These are phyloP conservation scores for Salix purpurea DNA, from an alignment of 345 rosid genomes.

Conservation along the genomic window DNA sequence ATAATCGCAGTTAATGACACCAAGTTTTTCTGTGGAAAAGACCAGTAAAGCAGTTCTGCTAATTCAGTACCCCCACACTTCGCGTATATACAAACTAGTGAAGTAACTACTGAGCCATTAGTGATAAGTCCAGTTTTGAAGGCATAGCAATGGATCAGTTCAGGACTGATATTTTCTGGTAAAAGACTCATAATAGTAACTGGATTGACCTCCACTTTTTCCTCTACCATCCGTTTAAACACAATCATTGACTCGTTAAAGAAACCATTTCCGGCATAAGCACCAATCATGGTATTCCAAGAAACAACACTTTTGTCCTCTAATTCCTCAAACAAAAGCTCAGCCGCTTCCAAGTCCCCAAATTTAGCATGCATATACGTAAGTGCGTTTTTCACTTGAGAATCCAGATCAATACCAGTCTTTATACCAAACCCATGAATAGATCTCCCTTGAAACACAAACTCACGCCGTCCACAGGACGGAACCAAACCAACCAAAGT, in stretches of 20 bases:
- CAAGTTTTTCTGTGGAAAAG: slow-evolving; percentile 38
- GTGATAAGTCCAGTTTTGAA: slow-evolving; percentile 47
- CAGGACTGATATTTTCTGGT: slow-evolving; percentile 47
- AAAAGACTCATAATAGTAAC: slow-evolving; percentile 60
- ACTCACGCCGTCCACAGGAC: slow-evolving; percentile 47
- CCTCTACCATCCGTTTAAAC: slow-evolving; percentile 50
- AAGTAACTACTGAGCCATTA: slow-evolving; percentile 48
- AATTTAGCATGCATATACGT: slow-evolving; percentile 63
- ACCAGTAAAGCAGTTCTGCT: slow-evolving; percentile 47
- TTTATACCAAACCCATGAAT: slow-evolving; percentile 55
- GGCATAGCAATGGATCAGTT: slow-evolving; percentile 48
- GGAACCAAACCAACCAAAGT: slow-evolving; percentile 65
- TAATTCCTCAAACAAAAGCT: slow-evolving; percentile 48
- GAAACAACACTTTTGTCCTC: slow-evolving; percentile 52
- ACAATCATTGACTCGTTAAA: slow-evolving; percentile 41
- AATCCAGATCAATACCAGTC: slow-evolving; percentile 50
- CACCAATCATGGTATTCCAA: slow-evolving; percentile 81
- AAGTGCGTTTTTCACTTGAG: slow-evolving; percentile 52
- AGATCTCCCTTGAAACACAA: slow-evolving; percentile 53
- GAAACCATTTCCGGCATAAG: slow-evolving; percentile 55
- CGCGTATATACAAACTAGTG: slow-evolving; percentile 63
- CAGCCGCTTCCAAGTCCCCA: slow-evolving; percentile 49
- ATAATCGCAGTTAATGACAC: slow-evolving; percentile 66
- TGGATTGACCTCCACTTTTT: slow-evolving; percentile 36
- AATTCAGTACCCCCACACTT: slow-evolving; percentile 40